Evolutionary conservation across 441 rosid genomes (phyloP).

Genomic region (Euphorbia schlechtendalii): DNA sequence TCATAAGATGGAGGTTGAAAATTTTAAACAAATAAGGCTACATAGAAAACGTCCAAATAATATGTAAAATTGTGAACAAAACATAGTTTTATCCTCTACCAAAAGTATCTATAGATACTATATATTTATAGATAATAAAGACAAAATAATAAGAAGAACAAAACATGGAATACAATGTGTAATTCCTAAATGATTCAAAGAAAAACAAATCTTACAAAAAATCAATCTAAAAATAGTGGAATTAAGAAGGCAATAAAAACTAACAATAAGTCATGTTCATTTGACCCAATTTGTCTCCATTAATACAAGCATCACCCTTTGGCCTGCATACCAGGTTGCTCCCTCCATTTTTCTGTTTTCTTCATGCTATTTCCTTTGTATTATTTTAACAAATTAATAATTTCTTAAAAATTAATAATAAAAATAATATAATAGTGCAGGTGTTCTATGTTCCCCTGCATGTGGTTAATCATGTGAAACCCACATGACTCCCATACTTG

Average conservation of each 20-base stretch:
- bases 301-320: conserved; percentile 23
- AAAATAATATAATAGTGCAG: conserved; percentile 22
- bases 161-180: too few species aligned
- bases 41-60: neutral
- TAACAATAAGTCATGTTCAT: conserved; percentile 31
- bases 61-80: neutral
- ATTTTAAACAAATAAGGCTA: too few species aligned
- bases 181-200: neutral
- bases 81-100: neutral
- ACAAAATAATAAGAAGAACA: neutral
- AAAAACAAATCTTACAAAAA: conserved; percentile 9
- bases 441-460: conserved; percentile 51
- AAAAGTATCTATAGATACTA: neutral
- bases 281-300: conserved; percentile 16
- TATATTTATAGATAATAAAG: neutral
- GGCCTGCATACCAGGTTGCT: conserved; percentile 28
- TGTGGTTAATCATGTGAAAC: conserved; percentile 45
- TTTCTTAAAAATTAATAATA: neutral
- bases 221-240: conserved; percentile 17
- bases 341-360: neutral
- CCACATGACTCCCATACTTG: conserved; percentile 47
- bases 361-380: neutral
- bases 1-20: too few species aligned
- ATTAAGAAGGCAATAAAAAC: conserved; percentile 17
- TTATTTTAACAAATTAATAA: neutral